These are phyloP conservation scores for Amylocarpus encephaloides DNA, from an alignment of 2,329 filamentous ascomycete genomes.

Conservation along the genomic window DNA sequence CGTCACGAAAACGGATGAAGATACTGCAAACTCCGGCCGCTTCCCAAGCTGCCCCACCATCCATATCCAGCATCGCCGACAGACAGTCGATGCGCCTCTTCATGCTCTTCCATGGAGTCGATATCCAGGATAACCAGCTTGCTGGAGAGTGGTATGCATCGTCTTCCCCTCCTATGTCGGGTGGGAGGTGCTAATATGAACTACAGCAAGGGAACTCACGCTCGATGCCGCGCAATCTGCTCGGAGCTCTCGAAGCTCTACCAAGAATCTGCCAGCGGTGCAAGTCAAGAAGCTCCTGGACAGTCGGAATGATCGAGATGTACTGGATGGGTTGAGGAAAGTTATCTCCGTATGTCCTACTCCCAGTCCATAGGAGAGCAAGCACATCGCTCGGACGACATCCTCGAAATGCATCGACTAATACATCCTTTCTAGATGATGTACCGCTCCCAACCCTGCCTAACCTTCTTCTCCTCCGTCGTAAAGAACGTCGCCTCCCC, in stretches of 20 bases:
- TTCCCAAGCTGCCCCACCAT: conserved; percentile 21
- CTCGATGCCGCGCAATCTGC: conserved; percentile 93
- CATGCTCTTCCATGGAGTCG: conserved; percentile 68
- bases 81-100: conserved; percentile 17
- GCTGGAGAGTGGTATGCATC: conserved; percentile 77
- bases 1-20: neutral
- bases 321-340: conserved; percentile 82
- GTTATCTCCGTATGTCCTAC: conserved; percentile 70
- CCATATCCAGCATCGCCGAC: conserved; percentile 7
- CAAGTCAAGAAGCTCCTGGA: conserved; percentile 95
- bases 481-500: conserved; percentile 97
- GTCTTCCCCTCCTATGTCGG: neutral
- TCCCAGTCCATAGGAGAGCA: neutral
- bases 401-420: neutral
- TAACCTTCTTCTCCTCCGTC: conserved; percentile 93
- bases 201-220: conserved; percentile 84
- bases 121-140: conserved; percentile 89
- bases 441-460: conserved; percentile 81
- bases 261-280: conserved; percentile 63
- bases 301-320: conserved; percentile 85
- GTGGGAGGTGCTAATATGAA: conserved; percentile 12
- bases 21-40: neutral
- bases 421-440: conserved; percentile 62
- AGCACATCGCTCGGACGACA: neutral
- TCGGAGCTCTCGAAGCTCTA: conserved; percentile 55